These are phyloP conservation scores for Heimioporus retisporus DNA, from an alignment of 1,284 basidiomycete species.

Conservation along the genomic window DNA sequence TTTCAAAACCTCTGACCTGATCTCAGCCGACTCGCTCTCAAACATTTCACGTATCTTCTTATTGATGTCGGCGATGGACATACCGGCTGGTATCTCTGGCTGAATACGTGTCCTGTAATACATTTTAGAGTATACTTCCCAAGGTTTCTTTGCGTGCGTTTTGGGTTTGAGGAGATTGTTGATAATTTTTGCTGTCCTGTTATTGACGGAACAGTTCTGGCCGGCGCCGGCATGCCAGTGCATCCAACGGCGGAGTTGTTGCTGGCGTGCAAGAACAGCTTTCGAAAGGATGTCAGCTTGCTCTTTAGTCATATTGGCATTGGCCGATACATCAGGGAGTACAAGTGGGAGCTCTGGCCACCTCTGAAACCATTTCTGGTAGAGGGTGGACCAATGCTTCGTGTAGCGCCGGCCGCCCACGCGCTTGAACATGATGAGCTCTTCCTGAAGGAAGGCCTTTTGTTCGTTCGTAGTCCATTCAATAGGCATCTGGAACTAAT, in stretches of 20 bases:
- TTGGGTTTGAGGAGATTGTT: constrained; percentile 7
- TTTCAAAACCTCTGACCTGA: not conserved
- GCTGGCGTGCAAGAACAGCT: not conserved
- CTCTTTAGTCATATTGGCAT: not conserved
- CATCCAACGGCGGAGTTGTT: constrained; percentile 12
- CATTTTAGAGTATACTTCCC: constrained; percentile 15
- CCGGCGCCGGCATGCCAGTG: constrained; percentile 14
- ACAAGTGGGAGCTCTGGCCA: not conserved
- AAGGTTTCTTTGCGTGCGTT: not conserved
- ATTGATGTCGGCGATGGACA: constrained; percentile 1
- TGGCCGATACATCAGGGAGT: not conserved
- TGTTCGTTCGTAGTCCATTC: constrained; percentile 1
- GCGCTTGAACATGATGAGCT: not conserved
- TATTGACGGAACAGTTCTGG: not conserved
- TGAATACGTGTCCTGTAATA: constrained; percentile 5
- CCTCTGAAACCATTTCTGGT: constrained; percentile 6
- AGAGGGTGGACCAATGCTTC: not conserved
- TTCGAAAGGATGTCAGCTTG: not conserved
- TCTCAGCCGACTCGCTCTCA: not conserved
- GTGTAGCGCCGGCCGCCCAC: not conserved
- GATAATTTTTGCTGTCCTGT: constrained; percentile 8
- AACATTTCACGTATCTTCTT: constrained; percentile 10
- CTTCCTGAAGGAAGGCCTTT: constrained; percentile 2
- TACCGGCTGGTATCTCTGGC: not conserved
- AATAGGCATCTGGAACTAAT: not conserved